These are phyloP conservation scores for Encephalitozoon hellem DNA, from an alignment of 371 early-diverging fungal species.

Conservation along the genomic window DNA sequence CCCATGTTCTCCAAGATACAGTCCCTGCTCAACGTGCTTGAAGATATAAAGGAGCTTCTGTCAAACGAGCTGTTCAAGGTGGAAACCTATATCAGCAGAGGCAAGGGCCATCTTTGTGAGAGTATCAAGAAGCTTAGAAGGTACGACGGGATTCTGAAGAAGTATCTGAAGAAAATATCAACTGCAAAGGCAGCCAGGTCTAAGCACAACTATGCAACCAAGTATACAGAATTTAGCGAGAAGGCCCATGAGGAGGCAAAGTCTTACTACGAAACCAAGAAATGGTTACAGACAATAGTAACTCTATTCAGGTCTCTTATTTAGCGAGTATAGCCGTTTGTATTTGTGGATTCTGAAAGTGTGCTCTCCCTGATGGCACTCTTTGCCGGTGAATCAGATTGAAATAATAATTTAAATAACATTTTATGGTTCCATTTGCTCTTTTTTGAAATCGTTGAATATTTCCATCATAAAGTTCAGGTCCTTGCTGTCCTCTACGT, in stretches of 20 bases:
- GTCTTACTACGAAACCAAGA: not conserved
- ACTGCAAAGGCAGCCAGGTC: not conserved
- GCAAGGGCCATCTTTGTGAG: constrained; percentile 38
- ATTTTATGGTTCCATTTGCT: not conserved
- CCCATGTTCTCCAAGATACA: constrained; percentile 26
- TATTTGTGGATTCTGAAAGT: not conserved
- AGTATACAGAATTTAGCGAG: constrained; percentile 15
- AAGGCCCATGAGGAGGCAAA: not conserved
- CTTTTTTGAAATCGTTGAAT: constrained; percentile 17
- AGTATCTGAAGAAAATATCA: constrained; percentile 14
- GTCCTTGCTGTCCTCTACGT: not conserved
- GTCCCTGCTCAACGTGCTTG: constrained; percentile 29
- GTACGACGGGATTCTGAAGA: constrained; percentile 7
- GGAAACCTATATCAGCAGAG: constrained; percentile 38
- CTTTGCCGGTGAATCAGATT: not conserved
- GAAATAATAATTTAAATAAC: not conserved
- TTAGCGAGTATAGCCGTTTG: not conserved
- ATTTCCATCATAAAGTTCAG: constrained; percentile 13
- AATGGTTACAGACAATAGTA: not conserved
- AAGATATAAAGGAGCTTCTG: constrained; percentile 38
- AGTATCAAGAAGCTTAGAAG: constrained; percentile 24
- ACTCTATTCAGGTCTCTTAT: not conserved
- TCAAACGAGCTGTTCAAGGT: constrained; percentile 35
- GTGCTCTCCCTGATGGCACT: not conserved
- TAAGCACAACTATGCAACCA: constrained; percentile 34